A percentile compares a stretch with the other conserved stretches of the same genome.
phyloP scores from a whole-genome alignment of 139 green algal genomes.

The Zygnema circumcarinatum region DNA sequence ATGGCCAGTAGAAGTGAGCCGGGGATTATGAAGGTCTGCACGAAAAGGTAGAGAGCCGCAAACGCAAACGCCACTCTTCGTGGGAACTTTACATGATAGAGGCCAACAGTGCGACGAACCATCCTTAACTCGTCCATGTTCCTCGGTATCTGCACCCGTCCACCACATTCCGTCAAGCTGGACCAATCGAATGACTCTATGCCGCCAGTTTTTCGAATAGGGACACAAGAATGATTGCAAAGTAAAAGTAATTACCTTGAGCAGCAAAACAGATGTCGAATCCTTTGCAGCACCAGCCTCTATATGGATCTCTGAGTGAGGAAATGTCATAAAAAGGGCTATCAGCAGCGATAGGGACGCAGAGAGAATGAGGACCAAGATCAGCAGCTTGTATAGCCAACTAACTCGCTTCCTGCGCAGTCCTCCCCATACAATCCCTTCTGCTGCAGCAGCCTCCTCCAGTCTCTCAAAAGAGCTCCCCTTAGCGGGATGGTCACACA shows the following conservation, averaged over 20 bases:
- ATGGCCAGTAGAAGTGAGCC: slow-evolving; percentile 76
- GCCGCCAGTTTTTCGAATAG: too few relatives aligned
- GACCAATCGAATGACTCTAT: too few relatives aligned
- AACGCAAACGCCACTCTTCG: slow-evolving; percentile 29
- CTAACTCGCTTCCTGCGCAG: not conserved
- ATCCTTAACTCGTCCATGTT: slow-evolving; percentile 47
- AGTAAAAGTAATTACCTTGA: too few relatives aligned
- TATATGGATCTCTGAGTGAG: not conserved
- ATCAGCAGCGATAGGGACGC: slow-evolving; percentile 33
- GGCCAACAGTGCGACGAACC: slow-evolving; percentile 17
- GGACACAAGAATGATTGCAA: too few relatives aligned
- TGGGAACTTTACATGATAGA: slow-evolving; percentile 30
- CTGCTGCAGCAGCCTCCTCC: not conserved
- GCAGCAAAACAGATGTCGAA: too few relatives aligned
- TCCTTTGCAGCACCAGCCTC: not conserved
- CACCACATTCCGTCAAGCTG: slow-evolving; percentile 1
- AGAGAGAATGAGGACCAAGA: slow-evolving; percentile 25
- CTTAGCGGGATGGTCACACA: not conserved
- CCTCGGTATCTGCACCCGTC: slow-evolving; percentile 26
- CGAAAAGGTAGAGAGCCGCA: slow-evolving; percentile 67
- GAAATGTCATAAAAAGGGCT: slow-evolving; percentile 29
- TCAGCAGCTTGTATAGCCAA: slow-evolving; percentile 4
- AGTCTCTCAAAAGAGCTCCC: not conserved
- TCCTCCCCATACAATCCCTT: not conserved
- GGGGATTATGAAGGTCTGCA: slow-evolving; percentile 81